These are phyloP conservation scores for Talaromyces marneffei DNA, from an alignment of 2,329 filamentous ascomycete species.

Conservation along the genomic window DNA sequence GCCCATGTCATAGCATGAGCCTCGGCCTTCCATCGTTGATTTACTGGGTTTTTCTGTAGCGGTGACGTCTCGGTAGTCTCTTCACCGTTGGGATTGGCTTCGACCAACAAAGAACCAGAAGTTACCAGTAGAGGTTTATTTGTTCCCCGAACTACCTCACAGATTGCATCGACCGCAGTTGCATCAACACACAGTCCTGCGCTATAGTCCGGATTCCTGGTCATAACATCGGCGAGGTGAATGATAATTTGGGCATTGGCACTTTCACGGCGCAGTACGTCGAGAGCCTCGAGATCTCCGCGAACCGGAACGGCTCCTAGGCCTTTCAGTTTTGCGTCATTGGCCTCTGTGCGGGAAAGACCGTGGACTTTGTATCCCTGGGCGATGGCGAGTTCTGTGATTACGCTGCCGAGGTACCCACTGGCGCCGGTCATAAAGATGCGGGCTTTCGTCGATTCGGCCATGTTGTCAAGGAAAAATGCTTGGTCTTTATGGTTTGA, in stretches of 20 bases:
- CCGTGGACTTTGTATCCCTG: slow-evolving; percentile 39
- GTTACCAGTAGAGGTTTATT: slow-evolving; percentile 8
- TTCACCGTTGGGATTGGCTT: background rate
- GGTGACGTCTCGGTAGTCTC: background rate
- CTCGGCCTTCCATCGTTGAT: background rate
- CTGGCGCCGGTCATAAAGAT: slow-evolving; percentile 41
- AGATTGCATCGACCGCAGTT: slow-evolving; percentile 37
- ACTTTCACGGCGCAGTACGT: slow-evolving; percentile 35
- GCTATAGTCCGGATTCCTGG: slow-evolving; percentile 12
- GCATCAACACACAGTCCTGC: slow-evolving; percentile 26
- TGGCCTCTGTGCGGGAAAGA: slow-evolving; percentile 35
- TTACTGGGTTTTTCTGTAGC: background rate
- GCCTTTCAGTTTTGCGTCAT: slow-evolving; percentile 32
- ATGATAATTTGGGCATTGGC: slow-evolving; percentile 41
- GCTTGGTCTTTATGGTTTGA: background rate
- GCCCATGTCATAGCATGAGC: slow-evolving; percentile 22
- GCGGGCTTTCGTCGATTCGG: slow-evolving; percentile 6
- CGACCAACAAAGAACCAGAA: background rate
- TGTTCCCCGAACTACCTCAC: slow-evolving; percentile 8
- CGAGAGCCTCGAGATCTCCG: slow-evolving; percentile 21
- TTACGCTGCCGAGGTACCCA: slow-evolving; percentile 36
- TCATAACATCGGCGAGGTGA: slow-evolving; percentile 35
- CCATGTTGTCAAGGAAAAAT: background rate
- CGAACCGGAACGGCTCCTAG: slow-evolving; percentile 3
- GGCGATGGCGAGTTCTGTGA: slow-evolving; percentile 33